Conservation (phyloP, 2,329 filamentous ascomycete species). For the Xylaria sp. region DNA sequence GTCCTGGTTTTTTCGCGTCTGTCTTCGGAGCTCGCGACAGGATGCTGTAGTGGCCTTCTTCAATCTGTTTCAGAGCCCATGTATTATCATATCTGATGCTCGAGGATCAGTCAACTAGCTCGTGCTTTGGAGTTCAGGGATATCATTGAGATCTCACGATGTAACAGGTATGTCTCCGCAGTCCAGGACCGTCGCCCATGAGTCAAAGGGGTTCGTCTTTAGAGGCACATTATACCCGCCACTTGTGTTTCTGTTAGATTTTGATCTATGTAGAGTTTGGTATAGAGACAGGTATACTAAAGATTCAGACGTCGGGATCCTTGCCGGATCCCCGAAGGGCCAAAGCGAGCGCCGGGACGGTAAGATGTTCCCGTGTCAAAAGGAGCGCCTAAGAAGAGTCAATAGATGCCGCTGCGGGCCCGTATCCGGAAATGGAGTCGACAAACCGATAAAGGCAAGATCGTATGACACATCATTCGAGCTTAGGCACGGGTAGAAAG, state of each 20-base stretch:
- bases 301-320: constrained; percentile 87
- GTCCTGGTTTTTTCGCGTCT: constrained; percentile 72
- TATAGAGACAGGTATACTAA: constrained; percentile 67
- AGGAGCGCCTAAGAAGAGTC: constrained; percentile 70
- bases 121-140: neutral
- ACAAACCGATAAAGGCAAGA: constrained; percentile 82
- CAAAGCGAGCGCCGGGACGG: constrained; percentile 84
- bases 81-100: constrained; percentile 78
- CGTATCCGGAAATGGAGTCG: constrained; percentile 14
- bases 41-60: constrained; percentile 83
- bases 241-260: constrained; percentile 62
- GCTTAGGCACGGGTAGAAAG: constrained; percentile 81
- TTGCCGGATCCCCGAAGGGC: constrained; percentile 85
- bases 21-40: constrained; percentile 77
- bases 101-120: constrained; percentile 11
- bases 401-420: neutral
- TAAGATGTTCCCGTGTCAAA: constrained; percentile 91
- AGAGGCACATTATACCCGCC: constrained; percentile 89
- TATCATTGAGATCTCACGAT: constrained; percentile 67
- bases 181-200: constrained; percentile 82
- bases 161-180: constrained; percentile 89
- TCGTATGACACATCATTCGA: constrained; percentile 78
- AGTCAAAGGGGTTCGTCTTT: constrained; percentile 81
- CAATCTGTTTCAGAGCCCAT: constrained; percentile 85
- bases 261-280: constrained; percentile 48